These are phyloP conservation scores for Pythium phragmiticola DNA, from an alignment of 352 stramenopile species.

Conservation along the genomic window DNA sequence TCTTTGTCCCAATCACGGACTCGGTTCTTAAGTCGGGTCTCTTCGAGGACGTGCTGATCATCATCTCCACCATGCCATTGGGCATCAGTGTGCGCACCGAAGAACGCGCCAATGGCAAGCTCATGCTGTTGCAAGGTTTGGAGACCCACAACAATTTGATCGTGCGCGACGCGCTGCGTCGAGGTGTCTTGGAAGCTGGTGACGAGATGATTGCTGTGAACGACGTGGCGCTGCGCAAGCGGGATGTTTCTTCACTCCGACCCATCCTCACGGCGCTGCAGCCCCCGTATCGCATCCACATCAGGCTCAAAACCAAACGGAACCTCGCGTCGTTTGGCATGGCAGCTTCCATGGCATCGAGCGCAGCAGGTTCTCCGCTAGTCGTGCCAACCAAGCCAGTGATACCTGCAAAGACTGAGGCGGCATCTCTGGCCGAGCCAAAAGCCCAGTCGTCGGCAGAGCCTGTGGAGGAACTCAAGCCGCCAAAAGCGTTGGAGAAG, in stretches of 20 bases:
- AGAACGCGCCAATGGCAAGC: constrained; percentile 15
- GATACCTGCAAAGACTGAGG: background rate
- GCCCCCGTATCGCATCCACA: constrained; percentile 54
- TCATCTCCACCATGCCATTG: constrained; percentile 54
- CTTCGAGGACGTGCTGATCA: constrained; percentile 62
- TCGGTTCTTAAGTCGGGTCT: constrained; percentile 7
- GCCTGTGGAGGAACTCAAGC: constrained; percentile 5
- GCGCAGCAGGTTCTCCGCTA: background rate
- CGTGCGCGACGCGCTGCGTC: constrained; percentile 43
- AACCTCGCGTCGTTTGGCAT: constrained; percentile 18
- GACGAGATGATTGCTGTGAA: constrained; percentile 74
- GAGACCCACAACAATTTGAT: constrained; percentile 31
- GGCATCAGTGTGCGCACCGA: constrained; percentile 46
- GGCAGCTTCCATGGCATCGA: background rate
- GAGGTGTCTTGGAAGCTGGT: constrained; percentile 51
- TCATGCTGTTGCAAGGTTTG: constrained; percentile 18
- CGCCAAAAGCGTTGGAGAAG: background rate
- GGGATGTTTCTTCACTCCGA: constrained; percentile 30
- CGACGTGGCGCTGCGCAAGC: constrained; percentile 39
- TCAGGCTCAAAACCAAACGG: constrained; percentile 45
- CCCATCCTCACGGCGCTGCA: constrained; percentile 34
- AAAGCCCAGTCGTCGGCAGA: background rate
- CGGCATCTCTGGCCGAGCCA: background rate
- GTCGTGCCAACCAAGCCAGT: constrained; percentile 8
- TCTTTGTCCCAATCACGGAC: constrained; percentile 17